These are phyloP conservation scores for Scedosporium aurantiacum DNA, from an alignment of 2,329 filamentous ascomycete species.

Conservation along the genomic window DNA sequence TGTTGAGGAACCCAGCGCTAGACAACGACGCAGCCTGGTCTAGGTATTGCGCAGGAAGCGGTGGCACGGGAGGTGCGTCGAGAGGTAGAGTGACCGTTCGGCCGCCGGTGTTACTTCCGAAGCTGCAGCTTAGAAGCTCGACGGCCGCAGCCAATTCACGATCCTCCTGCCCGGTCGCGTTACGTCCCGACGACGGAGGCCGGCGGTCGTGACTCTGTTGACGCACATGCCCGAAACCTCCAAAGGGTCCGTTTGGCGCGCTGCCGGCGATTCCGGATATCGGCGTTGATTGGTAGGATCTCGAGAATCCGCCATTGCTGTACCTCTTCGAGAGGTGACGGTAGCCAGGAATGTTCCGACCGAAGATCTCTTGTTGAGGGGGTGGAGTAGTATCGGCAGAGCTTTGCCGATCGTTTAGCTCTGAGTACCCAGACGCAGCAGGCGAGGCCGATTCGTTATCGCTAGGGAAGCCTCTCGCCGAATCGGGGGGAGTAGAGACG, in stretches of 20 bases:
- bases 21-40: conserved; percentile 46
- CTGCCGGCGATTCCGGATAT: conserved; percentile 38
- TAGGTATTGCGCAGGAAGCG: conserved; percentile 70
- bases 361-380: conserved; percentile 58
- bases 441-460: conserved; percentile 77
- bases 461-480: conserved; percentile 58
- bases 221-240: conserved; percentile 47
- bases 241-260: conserved; percentile 25
- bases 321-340: conserved; percentile 44
- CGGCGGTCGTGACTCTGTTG: conserved; percentile 67
- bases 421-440: conserved; percentile 69
- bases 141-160: conserved; percentile 82
- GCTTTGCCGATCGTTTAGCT: conserved; percentile 65
- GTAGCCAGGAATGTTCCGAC: conserved; percentile 38
- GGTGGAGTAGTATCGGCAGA: conserved; percentile 90
- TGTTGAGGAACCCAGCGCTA: conserved; percentile 52
- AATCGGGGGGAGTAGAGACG: conserved; percentile 51
- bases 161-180: conserved; percentile 68
- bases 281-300: conserved; percentile 67
- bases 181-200: conserved; percentile 69
- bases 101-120: conserved; percentile 61
- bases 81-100: conserved; percentile 46
- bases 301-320: conserved; percentile 52
- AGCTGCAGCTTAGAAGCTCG: conserved; percentile 82
- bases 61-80: conserved; percentile 79